Conservation (phyloP, 164 flowering plant species). For the Hamamelis virginiana region DNA sequence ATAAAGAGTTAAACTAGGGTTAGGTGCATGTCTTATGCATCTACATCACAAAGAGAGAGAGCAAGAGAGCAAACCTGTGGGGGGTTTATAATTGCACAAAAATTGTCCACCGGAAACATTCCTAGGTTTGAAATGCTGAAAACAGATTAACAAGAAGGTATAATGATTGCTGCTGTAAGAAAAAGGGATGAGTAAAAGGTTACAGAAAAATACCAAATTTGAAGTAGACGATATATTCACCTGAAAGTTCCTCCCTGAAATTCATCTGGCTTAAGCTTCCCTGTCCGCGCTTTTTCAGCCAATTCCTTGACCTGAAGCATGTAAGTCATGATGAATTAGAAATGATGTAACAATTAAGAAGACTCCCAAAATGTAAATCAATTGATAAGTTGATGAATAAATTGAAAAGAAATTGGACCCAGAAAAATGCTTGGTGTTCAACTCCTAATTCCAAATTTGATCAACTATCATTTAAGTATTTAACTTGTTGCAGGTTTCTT, state of each 20-base stretch:
- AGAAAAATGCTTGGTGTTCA: not conserved
- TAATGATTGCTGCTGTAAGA: not conserved
- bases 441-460: no score
- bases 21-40: not conserved
- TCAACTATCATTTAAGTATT: no score
- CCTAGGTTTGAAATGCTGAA: conserved; percentile 99
- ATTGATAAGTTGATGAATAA: not conserved
- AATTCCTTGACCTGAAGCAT: conserved; percentile 79
- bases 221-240: conserved; percentile 28
- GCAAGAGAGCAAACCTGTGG: conserved; percentile 70
- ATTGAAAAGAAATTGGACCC: not conserved
- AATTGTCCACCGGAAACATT: conserved; percentile 95
- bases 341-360: not conserved
- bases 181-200: not conserved
- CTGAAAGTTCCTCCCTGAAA: conserved; percentile 99
- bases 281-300: conserved; percentile 89
- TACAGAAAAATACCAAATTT: not conserved
- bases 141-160: not conserved
- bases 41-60: conserved; percentile 9
- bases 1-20: not conserved
- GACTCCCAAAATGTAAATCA: not conserved
- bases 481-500: no score
- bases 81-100: conserved; percentile 97
- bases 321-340: not conserved
- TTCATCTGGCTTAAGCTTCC: conserved; percentile 82